These are phyloP conservation scores for Lipomyces orientalis DNA, from an alignment of 805 yeast species.

Conservation along the genomic window DNA sequence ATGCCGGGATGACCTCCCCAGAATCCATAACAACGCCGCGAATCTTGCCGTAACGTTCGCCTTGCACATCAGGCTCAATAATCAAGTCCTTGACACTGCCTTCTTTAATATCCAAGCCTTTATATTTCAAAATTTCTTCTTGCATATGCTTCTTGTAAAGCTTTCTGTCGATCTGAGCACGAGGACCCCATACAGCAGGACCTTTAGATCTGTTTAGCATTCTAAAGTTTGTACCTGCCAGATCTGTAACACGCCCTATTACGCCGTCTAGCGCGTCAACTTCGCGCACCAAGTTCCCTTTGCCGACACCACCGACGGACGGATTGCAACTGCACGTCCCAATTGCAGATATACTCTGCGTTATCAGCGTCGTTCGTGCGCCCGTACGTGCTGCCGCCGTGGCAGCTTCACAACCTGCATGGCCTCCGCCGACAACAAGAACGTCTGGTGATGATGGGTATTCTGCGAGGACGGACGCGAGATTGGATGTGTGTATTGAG, in stretches of 20 bases:
- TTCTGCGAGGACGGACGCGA: conserved; percentile 12
- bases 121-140: conserved; percentile 54
- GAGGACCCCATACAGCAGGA: conserved; percentile 97
- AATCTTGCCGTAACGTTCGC: conserved; percentile 25
- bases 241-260: conserved; percentile 82
- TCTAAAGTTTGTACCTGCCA: conserved; percentile 91
- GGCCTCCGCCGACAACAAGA: conserved; percentile 95
- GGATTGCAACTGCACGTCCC: conserved; percentile 98
- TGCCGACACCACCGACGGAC: conserved; percentile 97
- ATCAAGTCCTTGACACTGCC: conserved; percentile 87
- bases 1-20: conserved; percentile 65
- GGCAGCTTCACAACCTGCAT: conserved; percentile 98
- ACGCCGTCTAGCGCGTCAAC: conserved; percentile 97
- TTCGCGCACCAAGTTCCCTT: conserved; percentile 89
- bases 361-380: conserved; percentile 67
- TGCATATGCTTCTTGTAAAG: conserved; percentile 85
- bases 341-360: conserved; percentile 74
- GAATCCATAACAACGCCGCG: conserved; percentile 75
- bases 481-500: conserved; percentile 21
- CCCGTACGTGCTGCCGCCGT: conserved; percentile 91
- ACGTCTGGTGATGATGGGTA: conserved; percentile 59
- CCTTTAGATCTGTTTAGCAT: conserved; percentile 86
- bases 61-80: conserved; percentile 50
- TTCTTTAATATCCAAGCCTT: conserved; percentile 63
- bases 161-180: conserved; percentile 92